Conservation (phyloP, 2,329 filamentous ascomycete genomes). For the Apiospora marii region DNA sequence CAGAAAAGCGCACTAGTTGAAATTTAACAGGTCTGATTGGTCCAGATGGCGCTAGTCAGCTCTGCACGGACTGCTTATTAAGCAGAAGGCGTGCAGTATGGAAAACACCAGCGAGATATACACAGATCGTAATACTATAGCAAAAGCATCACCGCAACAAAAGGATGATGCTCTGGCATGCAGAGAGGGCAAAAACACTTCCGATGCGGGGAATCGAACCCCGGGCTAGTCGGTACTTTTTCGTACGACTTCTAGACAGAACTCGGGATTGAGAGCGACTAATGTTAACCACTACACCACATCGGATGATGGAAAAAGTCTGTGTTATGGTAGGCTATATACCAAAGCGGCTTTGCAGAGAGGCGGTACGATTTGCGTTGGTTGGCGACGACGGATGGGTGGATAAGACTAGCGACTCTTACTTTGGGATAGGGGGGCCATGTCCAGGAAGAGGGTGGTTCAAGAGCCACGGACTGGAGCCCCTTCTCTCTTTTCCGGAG, state of each 20-base stretch:
- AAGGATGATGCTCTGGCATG: too few species aligned
- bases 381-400: neutral
- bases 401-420: too few species aligned
- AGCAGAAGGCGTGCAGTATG: too few species aligned
- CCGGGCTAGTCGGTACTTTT: slow-evolving; percentile 36
- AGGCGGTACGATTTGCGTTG: neutral
- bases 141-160: neutral
- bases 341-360: neutral
- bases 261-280: neutral
- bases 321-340: neutral
- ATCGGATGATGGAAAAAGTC: neutral
- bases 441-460: neutral
- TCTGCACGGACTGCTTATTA: too few species aligned
- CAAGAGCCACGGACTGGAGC: neutral
- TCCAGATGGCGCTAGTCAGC: too few species aligned
- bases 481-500: neutral
- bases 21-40: too few species aligned
- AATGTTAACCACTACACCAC: slow-evolving; percentile 12
- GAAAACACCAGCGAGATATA: too few species aligned
- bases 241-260: too few species aligned
- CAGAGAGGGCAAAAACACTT: slow-evolving; percentile 24
- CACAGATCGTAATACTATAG: too few species aligned
- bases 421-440: neutral
- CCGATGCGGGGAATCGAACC: slow-evolving; percentile 42
- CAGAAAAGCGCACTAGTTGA: too few species aligned